Evolutionary conservation across 176 grass and related monocot species (phyloP), one percentile per base, ranked within the genome.

Genomic region (Chrysopogon serrulatus): DNA sequence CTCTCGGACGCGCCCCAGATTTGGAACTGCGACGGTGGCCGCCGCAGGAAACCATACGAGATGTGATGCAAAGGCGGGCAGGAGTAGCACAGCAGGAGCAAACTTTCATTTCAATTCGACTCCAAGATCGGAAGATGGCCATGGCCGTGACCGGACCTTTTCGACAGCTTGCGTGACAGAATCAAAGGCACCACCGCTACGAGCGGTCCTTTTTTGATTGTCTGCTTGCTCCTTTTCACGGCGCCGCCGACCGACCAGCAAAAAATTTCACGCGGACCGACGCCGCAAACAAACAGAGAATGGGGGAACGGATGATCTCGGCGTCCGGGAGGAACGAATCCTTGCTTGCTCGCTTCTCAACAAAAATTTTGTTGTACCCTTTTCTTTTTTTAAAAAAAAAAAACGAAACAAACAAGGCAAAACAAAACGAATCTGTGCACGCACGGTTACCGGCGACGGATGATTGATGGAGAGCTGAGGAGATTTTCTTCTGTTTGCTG

Each of bases 281-380:
- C 64, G 18, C n/a, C 43, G 8, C 17, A 21, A 12, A 6, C 15
- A 43, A 21, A 1, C 6, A 24, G 12, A 64, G 9, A 33, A 18
- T 16, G 5, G 10, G 23, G 10, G 59, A 27, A 60, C 27, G 59
- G 14, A 47, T 30, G 32, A 68, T 80, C 78, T 80, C 23, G 62
- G 19, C 30, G 6, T 66, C 47, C 62, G 42, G 21, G 42, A 35
- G 61, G 27, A 24, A 33, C 76, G 18, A 36, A 14, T 78, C 4
- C 37, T 19, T 48, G 71, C 27, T 65, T 15, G 56, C 65, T n/a
- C n/a, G n/a, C n/a, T n/a, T n/a, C n/a, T n/a, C n/a, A n/a, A n/a
- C 72, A 90, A 83, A 86, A 86, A n/a, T n/a, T n/a, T n/a, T n/a
- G n/a, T 31, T 86, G 65, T 14, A 19, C 28, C 16, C 15, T n/a